phyloP scores from a whole-genome alignment of 2,329 filamentous ascomycete species.

The Fusarium caatingaense region DNA sequence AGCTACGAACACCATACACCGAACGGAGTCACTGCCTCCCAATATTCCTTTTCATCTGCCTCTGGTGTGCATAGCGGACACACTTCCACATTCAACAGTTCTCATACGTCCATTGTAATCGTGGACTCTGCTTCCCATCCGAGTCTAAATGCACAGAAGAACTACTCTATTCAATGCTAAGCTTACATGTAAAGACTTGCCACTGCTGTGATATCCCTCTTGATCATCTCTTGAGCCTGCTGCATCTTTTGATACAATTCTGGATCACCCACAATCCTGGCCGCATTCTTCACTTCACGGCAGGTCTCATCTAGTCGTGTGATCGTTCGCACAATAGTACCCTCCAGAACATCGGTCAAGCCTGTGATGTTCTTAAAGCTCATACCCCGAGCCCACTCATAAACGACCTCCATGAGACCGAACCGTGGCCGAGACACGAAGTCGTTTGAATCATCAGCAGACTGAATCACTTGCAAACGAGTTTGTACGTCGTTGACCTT shows the following conservation, averaged over 20 bases:
- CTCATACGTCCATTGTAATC: background rate
- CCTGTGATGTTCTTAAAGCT: slow-evolving; percentile 98
- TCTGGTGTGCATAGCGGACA: background rate
- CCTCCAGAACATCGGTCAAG: slow-evolving; percentile 94
- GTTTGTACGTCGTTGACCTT: slow-evolving; percentile 93
- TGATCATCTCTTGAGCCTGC: slow-evolving; percentile 96
- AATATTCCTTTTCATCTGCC: background rate
- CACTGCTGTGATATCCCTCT: slow-evolving; percentile 92
- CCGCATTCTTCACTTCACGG: slow-evolving; percentile 96
- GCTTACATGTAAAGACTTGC: slow-evolving; percentile 89
- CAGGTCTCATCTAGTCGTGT: slow-evolving; percentile 95
- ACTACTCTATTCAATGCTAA: slow-evolving; percentile 1
- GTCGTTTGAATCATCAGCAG: slow-evolving; percentile 90
- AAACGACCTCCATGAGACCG: slow-evolving; percentile 95
- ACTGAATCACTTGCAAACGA: slow-evolving; percentile 90
- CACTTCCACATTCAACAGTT: background rate
- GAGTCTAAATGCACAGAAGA: background rate
- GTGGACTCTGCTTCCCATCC: background rate
- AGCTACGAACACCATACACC: slow-evolving; percentile 19
- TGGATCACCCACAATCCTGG: slow-evolving; percentile 93
- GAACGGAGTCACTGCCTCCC: slow-evolving; percentile 9
- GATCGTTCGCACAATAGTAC: slow-evolving; percentile 95
- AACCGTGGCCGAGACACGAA: slow-evolving; percentile 90
- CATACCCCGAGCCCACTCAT: slow-evolving; percentile 98
- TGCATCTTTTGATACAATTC: slow-evolving; percentile 97